phyloP scores from a whole-genome alignment of 306 rosid species.

The Cicer arietinum region DNA sequence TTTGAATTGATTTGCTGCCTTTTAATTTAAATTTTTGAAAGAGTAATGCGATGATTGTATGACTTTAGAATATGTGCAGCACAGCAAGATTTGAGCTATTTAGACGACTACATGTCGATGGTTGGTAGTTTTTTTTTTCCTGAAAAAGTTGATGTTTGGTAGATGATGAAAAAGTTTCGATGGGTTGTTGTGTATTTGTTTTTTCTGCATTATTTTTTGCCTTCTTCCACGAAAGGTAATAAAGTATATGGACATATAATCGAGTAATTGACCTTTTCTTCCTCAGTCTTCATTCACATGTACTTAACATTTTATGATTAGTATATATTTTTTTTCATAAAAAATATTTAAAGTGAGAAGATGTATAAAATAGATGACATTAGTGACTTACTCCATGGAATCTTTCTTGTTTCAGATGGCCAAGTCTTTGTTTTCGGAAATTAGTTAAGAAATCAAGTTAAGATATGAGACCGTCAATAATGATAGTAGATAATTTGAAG shows the following conservation, averaged over 20 bases:
- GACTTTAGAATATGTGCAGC: neutral
- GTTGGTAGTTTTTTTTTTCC: too few species aligned
- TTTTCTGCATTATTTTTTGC: neutral
- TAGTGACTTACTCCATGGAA: neutral
- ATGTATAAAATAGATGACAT: constrained; percentile 16
- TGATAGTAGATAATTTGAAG: too few species aligned
- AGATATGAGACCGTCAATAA: too few species aligned
- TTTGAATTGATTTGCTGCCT: too few species aligned
- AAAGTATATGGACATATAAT: neutral
- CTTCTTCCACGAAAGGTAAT: neutral
- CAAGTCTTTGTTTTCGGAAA: neutral
- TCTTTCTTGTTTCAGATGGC: neutral
- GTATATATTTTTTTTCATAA: too few species aligned
- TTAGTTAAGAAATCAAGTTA: too few species aligned
- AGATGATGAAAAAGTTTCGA: neutral
- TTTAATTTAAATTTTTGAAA: neutral
- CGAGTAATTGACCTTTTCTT: neutral
- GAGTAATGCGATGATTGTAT: neutral
- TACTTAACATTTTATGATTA: neutral
- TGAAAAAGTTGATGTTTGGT: neutral
- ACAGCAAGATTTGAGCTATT: neutral
- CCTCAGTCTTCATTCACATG: constrained; percentile 8
- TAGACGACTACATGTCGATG: neutral
- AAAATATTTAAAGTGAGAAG: neutral
- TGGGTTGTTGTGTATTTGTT: neutral